Evolutionary conservation across 306 rosid genomes (phyloP).

Genomic region (Acacia confusa): DNA sequence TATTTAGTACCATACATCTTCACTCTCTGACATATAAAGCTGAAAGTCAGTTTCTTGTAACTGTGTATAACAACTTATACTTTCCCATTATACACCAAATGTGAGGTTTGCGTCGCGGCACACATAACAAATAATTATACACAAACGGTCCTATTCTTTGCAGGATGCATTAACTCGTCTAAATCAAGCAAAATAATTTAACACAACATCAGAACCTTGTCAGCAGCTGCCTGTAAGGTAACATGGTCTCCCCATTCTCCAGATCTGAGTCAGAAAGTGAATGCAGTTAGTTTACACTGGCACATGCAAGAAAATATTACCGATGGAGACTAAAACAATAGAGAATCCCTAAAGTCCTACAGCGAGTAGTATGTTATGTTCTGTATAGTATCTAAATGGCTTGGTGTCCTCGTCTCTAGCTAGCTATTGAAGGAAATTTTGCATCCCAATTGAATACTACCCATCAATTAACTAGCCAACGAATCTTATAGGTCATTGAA

Average conservation of each 20-base stretch:
- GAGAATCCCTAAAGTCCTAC: neutral
- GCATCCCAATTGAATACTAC: no score
- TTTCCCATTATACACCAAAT: conserved; percentile 8
- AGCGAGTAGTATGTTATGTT: neutral
- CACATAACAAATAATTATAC: neutral
- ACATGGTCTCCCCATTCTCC: conserved; percentile 99
- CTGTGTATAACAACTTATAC: neutral
- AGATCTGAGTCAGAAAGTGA: conserved; percentile 49
- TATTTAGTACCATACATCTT: neutral
- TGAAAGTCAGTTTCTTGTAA: neutral
- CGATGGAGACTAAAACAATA: neutral
- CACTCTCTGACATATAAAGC: neutral
- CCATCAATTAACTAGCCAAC: neutral
- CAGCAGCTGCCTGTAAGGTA: conserved; percentile 95
- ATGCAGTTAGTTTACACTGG: conserved; percentile 10
- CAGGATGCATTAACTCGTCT: neutral
- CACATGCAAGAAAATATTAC: conserved; percentile 21
- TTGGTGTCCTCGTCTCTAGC: neutral
- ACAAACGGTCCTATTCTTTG: neutral
- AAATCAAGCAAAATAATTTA: conserved; percentile 5
- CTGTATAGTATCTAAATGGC: neutral
- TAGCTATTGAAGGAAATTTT: neutral
- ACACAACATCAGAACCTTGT: conserved; percentile 52
- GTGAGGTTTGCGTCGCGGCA: neutral
- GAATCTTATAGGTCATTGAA: conserved; percentile 19